phyloP scores from a whole-genome alignment of 2,329 filamentous ascomycete species.

The Dactylonectria estremocensis region DNA sequence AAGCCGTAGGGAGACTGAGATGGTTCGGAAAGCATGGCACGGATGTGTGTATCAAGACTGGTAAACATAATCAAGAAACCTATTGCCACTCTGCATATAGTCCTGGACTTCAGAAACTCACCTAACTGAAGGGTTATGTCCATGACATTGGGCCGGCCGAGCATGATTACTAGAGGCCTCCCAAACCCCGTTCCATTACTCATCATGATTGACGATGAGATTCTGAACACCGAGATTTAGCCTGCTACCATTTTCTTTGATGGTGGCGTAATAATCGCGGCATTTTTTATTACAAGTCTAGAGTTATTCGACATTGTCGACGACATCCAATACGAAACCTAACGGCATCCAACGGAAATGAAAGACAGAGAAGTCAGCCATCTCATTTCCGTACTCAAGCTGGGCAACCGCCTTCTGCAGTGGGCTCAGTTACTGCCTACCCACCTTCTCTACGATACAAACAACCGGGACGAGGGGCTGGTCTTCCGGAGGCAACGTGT shows the following conservation, averaged over 20 bases:
- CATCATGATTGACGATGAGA: slow-evolving; percentile 33
- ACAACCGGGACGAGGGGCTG: slow-evolving; percentile 4
- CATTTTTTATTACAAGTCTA: slow-evolving; percentile 21
- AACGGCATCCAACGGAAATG: too few species aligned
- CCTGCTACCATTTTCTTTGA: slow-evolving; percentile 15
- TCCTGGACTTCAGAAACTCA: neutral
- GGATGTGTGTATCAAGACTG: slow-evolving; percentile 31
- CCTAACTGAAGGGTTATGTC: slow-evolving; percentile 16
- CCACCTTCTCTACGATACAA: slow-evolving; percentile 3
- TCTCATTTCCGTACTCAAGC: neutral
- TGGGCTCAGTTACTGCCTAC: slow-evolving; percentile 20
- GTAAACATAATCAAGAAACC: too few species aligned
- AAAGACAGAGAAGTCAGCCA: too few species aligned
- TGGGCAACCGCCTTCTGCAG: slow-evolving; percentile 19
- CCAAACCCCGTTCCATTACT: slow-evolving; percentile 10
- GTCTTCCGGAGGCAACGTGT: slow-evolving; percentile 19
- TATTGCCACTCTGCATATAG: too few species aligned
- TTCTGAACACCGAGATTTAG: slow-evolving; percentile 11
- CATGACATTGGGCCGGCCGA: slow-evolving; percentile 33
- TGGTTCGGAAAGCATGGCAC: slow-evolving; percentile 27
- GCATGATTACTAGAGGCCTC: slow-evolving; percentile 22
- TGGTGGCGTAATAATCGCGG: slow-evolving; percentile 3
- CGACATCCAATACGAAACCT: too few species aligned
- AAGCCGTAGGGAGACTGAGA: neutral
- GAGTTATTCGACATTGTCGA: slow-evolving; percentile 25